These are phyloP conservation scores for Xylaria sp. DNA, from an alignment of 2,329 filamentous ascomycete species.

Conservation along the genomic window DNA sequence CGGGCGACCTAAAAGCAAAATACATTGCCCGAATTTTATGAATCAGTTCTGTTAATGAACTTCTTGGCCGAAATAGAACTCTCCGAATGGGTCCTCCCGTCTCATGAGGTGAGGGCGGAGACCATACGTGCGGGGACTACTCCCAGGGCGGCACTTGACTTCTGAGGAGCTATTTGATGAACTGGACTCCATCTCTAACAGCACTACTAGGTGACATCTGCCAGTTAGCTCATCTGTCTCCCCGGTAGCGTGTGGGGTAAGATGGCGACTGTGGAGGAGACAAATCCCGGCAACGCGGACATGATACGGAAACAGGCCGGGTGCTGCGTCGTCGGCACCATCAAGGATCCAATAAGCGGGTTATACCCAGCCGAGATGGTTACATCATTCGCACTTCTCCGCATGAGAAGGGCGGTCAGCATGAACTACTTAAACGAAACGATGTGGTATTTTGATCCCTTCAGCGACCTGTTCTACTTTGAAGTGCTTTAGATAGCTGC, in stretches of 20 bases:
- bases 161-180: no score
- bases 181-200: no score
- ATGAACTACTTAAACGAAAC: neutral
- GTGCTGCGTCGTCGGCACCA: neutral
- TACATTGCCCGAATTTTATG: no score
- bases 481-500: neutral
- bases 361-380: constrained; percentile 23
- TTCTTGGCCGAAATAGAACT: no score
- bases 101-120: no score
- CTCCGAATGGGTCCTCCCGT: no score
- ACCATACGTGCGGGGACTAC: no score
- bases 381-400: constrained; percentile 16
- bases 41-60: no score
- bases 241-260: constrained; percentile 13
- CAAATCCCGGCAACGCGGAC: constrained; percentile 9
- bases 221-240: neutral
- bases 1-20: neutral
- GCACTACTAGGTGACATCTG: neutral
- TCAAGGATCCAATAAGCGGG: constrained; percentile 18
- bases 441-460: no score
- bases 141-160: no score
- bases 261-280: constrained; percentile 3
- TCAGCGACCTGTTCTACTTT: neutral
- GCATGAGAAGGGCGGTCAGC: neutral
- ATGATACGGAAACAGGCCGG: constrained; percentile 32